Evolutionary conservation across 129 eudicot genomes (phyloP), one percentile per base, ranked within the genome.

Genomic region (Apium graveolens): DNA sequence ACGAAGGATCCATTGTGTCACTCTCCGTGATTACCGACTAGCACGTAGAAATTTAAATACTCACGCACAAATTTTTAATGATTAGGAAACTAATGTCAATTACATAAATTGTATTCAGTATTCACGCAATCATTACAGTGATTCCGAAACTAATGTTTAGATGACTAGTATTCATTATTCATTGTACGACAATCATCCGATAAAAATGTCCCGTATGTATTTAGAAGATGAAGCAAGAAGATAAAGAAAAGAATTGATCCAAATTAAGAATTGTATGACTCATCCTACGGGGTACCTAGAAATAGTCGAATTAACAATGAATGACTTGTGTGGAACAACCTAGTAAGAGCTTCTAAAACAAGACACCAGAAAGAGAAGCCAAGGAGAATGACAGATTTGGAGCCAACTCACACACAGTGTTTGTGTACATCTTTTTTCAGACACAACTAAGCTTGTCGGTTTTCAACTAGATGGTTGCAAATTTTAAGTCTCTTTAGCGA

Each of bases 251-350:
- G 32, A 60, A 27, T 3, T n/a, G 68, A 26, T n/a, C 32, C 32
- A 11, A n/a, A 10, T 35, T 35, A 35, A 60, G 16, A 26, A 60
- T 11, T n/a, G 32, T 1, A n/a, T 11, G 68, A 60, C 32, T 60
- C 68, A 60, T 60, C 68, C 68, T 60, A 60, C 68, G 68, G 32
- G 32, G 12, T n/a, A n/a, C 68, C 68, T 60, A 26, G 68, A 60
- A n/a, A 60, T 60, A 60, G 34, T 60, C 68, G 68, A n/a, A 60
- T 60, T 60, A 6, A 60, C 68, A 60, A 60, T 60, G 32, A 60
- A 60, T 60, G 68, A 26, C 68, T 60, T 60, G 34, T 24, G 63
- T 60, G 68, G 68, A 60, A 60, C 34, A 60, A 31, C 72, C 24
- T 66, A 31, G 72, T 66, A 31, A 66, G 11, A 66, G 20, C 39